Evolutionary conservation across 2,329 filamentous ascomycete species (phyloP), one percentile per base, ranked within the genome.

Genomic region (Leptodontidium sp.): DNA sequence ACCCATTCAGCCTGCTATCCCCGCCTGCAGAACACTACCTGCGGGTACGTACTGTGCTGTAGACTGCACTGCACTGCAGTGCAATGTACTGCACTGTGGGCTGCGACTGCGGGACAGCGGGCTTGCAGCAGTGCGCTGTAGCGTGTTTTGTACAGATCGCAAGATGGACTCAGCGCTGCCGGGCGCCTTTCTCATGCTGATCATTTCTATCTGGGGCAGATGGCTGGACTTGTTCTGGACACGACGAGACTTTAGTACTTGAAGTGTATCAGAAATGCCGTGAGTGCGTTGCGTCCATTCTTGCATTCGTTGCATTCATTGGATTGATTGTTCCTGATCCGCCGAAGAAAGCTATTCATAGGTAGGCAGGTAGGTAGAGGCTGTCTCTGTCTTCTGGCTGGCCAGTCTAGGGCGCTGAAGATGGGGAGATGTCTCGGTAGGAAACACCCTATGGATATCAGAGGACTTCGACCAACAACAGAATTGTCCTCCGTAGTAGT

Each of bases 341-440:
- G 53, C 53, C 32, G 55, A 58, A 21, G 55, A 32, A 59, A 45
- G 38, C 57, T 43, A 59, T 55, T 59, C 35, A 59, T 59, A 59
- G 57, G 35, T 17, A 24, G 29, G 3, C 45, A 7, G 35, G n/a
- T 2, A 17, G 14, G 15, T 17, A 9, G 57, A n/a, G 29, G 29
- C 29, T 32, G 29, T 32, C 29, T 3, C 29, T 32, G 4, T 32
- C 29, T 26, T 14, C 12, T 35, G 52, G 29, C 52, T 35, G 52
- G 29, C 52, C 52, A 55, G 38, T 38, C 52, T 14, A 12, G 35
- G 29, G 17, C 14, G 52, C 29, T 55, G 52, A 47, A 47, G 45
- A 17, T 12, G n/a, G 45, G n/a, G 45, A 55, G 4, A 26, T 43
- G 57, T 59, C 57, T 59, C 57, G 57, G 15, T 59, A 45, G 35